Conservation (phyloP, 1,284 basidiomycete genomes). For the Puccinia polysora region DNA sequence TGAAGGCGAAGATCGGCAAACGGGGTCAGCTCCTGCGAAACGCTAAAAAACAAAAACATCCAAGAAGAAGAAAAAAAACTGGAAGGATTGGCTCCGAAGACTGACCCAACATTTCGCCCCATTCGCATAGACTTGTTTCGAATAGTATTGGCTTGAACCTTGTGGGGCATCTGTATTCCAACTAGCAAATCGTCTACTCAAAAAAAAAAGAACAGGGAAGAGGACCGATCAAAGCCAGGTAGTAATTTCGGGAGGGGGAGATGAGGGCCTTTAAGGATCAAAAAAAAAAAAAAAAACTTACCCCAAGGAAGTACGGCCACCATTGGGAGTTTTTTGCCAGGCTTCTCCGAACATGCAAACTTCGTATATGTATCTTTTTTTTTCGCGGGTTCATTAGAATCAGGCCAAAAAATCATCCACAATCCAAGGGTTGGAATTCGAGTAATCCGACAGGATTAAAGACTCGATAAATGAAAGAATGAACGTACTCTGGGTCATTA, state of each 20-base stretch:
- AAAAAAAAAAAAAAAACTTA: constrained; percentile 53
- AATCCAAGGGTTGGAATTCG: background rate
- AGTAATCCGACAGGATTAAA: background rate
- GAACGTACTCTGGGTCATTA: constrained; percentile 81
- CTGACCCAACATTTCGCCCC: constrained; percentile 72
- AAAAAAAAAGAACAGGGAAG: background rate
- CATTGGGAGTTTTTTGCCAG: constrained; percentile 80
- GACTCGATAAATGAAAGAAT: background rate
- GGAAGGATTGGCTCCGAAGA: background rate
- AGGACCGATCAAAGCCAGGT: background rate
- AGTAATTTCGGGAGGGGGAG: background rate
- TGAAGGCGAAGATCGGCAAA: background rate
- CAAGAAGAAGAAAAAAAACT: background rate
- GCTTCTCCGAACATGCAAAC: constrained; percentile 88
- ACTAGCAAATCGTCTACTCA: constrained; percentile 64
- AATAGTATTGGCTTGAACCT: constrained; percentile 70
- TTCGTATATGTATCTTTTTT: constrained; percentile 95
- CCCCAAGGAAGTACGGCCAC: constrained; percentile 77
- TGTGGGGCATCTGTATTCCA: constrained; percentile 66
- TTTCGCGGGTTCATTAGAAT: too few relatives aligned
- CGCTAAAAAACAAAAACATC: background rate
- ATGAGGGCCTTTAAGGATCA: constrained; percentile 2
- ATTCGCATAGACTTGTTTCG: constrained; percentile 71
- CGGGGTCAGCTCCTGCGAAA: background rate
- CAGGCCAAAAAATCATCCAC: background rate